phyloP scores from a whole-genome alignment of 176 grass and related monocot genomes.

The Aegilops umbellulata region DNA sequence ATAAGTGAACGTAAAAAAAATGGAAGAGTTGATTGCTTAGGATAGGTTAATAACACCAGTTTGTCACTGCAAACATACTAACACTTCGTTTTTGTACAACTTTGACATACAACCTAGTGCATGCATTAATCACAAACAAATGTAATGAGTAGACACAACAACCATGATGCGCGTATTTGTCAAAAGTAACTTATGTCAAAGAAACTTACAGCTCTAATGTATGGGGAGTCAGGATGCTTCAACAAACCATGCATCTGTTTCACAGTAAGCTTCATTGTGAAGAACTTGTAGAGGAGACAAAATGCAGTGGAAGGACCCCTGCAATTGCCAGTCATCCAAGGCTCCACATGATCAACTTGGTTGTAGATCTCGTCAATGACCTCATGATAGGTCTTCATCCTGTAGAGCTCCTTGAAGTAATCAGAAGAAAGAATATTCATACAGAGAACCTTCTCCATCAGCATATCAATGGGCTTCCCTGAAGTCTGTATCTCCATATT shows the following conservation, averaged over 20 bases:
- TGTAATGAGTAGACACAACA: neutral
- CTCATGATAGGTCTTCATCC: constrained; percentile 89
- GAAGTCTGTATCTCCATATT: constrained; percentile 96
- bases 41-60: neutral
- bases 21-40: neutral
- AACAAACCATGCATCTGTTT: constrained; percentile 97
- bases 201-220: constrained; percentile 94
- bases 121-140: constrained; percentile 3
- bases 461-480: constrained; percentile 66
- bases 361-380: constrained; percentile 90
- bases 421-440: constrained; percentile 97
- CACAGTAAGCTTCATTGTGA: constrained; percentile 90
- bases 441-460: constrained; percentile 88
- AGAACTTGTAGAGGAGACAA: constrained; percentile 94
- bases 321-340: constrained; percentile 96
- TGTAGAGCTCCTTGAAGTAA: constrained; percentile 92
- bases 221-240: constrained; percentile 93
- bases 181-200: constrained; percentile 3
- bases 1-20: constrained; percentile 11
- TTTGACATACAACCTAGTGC: constrained; percentile 3
- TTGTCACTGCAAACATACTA: neutral
- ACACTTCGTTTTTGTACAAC: constrained; percentile 4
- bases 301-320: constrained; percentile 90
- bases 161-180: neutral
- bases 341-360: constrained; percentile 89